Conservation (phyloP, 345 rosid species). For the Aethionema arabicum region DNA sequence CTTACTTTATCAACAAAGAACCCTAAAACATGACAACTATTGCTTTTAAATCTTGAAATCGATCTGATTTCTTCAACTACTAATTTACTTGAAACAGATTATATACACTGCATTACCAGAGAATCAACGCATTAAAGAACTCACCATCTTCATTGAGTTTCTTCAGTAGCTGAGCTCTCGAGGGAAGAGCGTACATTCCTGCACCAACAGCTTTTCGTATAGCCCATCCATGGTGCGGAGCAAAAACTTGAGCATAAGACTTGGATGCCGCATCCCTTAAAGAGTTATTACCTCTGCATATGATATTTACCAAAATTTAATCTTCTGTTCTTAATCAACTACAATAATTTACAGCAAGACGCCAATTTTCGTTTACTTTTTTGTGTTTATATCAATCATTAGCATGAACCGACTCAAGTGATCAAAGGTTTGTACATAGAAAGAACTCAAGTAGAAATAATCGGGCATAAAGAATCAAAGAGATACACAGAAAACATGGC, state of each 20-base stretch:
- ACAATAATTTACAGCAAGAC: not conserved
- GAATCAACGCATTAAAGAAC: slow-evolving; percentile 35
- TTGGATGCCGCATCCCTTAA: slow-evolving; percentile 82
- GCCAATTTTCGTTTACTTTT: not conserved
- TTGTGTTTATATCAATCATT: not conserved
- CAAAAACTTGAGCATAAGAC: slow-evolving; percentile 89
- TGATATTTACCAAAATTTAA: not conserved
- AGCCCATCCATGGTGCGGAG: slow-evolving; percentile 96
- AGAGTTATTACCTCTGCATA: slow-evolving; percentile 64
- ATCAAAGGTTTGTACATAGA: slow-evolving; percentile 5
- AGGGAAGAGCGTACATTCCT: slow-evolving; percentile 97
- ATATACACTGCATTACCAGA: slow-evolving; percentile 7
- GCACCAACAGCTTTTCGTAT: slow-evolving; percentile 86
- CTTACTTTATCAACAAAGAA: not conserved
- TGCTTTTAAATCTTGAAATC: not conserved
- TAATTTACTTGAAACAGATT: slow-evolving; percentile 1
- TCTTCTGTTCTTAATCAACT: slow-evolving; percentile 1
- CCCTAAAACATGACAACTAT: not conserved
- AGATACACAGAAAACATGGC: no score
- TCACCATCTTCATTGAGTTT: slow-evolving; percentile 89
- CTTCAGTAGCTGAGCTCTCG: slow-evolving; percentile 64
- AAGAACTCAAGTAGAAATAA: not conserved
- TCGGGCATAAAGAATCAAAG: not conserved
- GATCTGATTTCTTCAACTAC: slow-evolving; percentile 10
- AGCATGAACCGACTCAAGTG: not conserved